Conservation (phyloP, 805 yeast genomes). For the Clavispora santaluciae region DNA sequence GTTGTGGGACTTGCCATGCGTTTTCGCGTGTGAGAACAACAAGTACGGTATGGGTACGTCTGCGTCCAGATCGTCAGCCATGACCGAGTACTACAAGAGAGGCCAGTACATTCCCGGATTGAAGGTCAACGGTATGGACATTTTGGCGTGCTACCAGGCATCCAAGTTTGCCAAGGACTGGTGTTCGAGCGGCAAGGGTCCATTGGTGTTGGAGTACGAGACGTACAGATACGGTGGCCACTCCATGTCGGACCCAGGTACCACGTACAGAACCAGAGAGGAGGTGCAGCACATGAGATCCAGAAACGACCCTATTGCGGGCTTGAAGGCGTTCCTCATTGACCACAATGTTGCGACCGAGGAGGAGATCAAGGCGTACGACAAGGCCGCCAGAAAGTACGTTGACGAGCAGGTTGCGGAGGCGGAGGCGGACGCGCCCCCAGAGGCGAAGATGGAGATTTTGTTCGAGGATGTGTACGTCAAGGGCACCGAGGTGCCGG, state of each 20-base stretch:
- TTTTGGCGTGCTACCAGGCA: constrained; percentile 90
- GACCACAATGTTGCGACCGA: constrained; percentile 86
- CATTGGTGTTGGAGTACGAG: constrained; percentile 92
- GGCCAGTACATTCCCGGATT: constrained; percentile 99
- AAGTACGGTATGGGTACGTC: constrained; percentile 99
- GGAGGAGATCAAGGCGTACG: constrained; percentile 90
- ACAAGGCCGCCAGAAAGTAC: constrained; percentile 92
- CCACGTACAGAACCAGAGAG: constrained; percentile 99
- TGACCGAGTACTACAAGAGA: constrained; percentile 96
- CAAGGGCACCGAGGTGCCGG: constrained; percentile 88
- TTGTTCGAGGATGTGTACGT: constrained; percentile 95
- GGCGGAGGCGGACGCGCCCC: constrained; percentile 92
- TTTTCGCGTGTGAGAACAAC: constrained; percentile 97
- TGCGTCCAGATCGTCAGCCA: constrained; percentile 93
- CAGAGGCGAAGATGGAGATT: constrained; percentile 92
- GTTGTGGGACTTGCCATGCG: constrained; percentile 92
- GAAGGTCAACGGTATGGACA: constrained; percentile 98
- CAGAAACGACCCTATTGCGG: constrained; percentile 95
- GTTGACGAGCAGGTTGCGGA: constrained; percentile 92
- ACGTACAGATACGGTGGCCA: constrained; percentile 99
- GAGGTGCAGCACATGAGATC: constrained; percentile 99
- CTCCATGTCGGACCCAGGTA: constrained; percentile 99
- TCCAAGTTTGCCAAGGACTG: constrained; percentile 96
- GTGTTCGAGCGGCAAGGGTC: constrained; percentile 91
- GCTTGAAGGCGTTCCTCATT: constrained; percentile 80